Conservation (phyloP, 2,329 filamentous ascomycete species). For the Keithomyces neogunnii region DNA sequence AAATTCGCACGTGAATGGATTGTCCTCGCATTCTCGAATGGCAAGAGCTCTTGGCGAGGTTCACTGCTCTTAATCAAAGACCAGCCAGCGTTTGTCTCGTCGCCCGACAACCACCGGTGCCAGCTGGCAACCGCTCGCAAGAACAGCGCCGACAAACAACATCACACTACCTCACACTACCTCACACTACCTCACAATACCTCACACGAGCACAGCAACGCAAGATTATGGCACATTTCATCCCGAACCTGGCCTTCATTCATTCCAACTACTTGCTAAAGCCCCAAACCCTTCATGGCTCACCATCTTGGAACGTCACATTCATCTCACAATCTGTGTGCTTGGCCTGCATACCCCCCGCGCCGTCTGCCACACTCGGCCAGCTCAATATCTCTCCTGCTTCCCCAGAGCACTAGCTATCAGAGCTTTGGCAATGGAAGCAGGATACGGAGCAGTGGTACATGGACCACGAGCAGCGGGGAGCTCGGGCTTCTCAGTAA, state of each 20-base stretch:
- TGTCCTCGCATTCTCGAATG: no score
- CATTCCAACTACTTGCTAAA: not conserved
- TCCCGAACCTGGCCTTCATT: not conserved
- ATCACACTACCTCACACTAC: not conserved
- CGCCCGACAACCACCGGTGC: conserved; percentile 1
- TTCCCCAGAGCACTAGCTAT: conserved; percentile 17
- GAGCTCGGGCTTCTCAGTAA: conserved; percentile 39
- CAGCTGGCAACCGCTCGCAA: not conserved
- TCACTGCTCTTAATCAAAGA: not conserved
- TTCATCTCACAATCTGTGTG: conserved; percentile 12
- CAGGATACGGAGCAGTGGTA: conserved; percentile 36
- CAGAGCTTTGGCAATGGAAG: conserved; percentile 14
- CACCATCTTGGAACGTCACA: conserved; percentile 15
- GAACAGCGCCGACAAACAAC: not conserved
- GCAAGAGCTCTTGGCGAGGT: not conserved
- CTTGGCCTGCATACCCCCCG: conserved; percentile 7
- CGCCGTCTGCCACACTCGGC: conserved; percentile 14
- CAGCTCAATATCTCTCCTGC: conserved; percentile 17
- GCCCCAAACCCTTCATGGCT: conserved; percentile 7
- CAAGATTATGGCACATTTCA: no score
- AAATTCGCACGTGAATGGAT: no score
- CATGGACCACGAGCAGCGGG: conserved; percentile 49
- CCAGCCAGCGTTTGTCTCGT: not conserved
- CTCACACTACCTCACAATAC: no score
- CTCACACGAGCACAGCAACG: no score